Percentiles rank a stretch among this genome's conserved stretches.
Evolutionary conservation across 345 rosid genomes (phyloP).

Genomic region (Camelina laxa): DNA sequence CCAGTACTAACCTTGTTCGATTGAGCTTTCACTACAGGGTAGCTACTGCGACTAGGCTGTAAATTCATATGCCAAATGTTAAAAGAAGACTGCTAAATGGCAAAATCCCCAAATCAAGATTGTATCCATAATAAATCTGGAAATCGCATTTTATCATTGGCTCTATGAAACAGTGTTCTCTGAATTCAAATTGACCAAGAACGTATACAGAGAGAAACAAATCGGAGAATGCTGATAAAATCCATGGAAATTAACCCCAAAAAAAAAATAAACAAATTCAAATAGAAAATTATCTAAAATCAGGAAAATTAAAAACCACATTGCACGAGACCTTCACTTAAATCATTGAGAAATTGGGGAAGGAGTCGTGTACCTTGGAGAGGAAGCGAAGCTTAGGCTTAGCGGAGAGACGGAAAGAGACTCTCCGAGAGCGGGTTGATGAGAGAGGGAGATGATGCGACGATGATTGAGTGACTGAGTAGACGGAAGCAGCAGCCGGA

Average conservation of each 20-base stretch:
- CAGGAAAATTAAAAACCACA: background rate
- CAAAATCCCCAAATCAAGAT: constrained; percentile 21
- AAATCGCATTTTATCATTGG: background rate
- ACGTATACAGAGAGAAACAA: background rate
- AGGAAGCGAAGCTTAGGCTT: constrained; percentile 53
- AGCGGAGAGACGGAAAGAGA: constrained; percentile 56
- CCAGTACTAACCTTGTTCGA: constrained; percentile 61
- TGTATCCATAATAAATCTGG: background rate
- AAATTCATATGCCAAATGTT: constrained; percentile 41
- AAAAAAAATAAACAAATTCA: background rate
- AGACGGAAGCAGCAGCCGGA: constrained; percentile 52
- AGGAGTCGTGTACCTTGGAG: constrained; percentile 49
- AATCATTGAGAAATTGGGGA: background rate
- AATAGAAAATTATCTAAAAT: background rate
- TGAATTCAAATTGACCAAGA: background rate
- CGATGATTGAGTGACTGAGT: constrained; percentile 45
- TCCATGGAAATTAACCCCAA: background rate
- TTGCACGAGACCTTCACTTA: background rate
- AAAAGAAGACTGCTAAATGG: background rate
- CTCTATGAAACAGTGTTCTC: background rate
- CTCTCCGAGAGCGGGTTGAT: constrained; percentile 38
- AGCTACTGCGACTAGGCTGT: constrained; percentile 49
- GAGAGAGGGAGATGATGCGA: constrained; percentile 36
- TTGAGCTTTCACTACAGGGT: constrained; percentile 63
- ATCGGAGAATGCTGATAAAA: constrained; percentile 10